Base-by-base conservation (phyloP, 2,329 filamentous ascomycete species). In the Westerdykella aurantiaca region DNA sequence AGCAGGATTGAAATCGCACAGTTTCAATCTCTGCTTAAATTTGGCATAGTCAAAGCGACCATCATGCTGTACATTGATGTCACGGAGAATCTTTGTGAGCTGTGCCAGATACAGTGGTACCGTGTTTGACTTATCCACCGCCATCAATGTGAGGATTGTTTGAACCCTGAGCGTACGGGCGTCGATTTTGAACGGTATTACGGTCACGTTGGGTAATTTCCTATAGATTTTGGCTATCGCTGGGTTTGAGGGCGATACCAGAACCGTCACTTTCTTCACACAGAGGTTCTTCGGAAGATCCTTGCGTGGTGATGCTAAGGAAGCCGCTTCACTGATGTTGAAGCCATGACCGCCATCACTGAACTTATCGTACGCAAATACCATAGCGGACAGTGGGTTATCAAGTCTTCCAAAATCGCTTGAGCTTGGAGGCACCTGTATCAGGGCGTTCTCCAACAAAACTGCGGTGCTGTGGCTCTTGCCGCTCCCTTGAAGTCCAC, bases 391-490 rank as follows among this genome's bases (percentile, higher is more conserved):
- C 0, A 85, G 64, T 0, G 80, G 80, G 0, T 66, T 66, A 0
- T 71, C 69, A 1, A 81, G 57, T 2, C 58, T 61, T 1, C 74
- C 75, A 1, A 74, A 56, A 2, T 60, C 52, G 3, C 9, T 9
- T 7, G 25, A 29, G 25, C 9, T 12, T 29, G 18, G 4, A 0
- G 69, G 41, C 5, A 57, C 75, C 0, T 60, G 52, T 1, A 80
- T 62, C 0, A 85, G 64, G 2, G 52, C 44, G 21, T 62, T 61
- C 38, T 61, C 58, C 7, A 83, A 66, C 38, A 84, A 66, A 51
- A 75, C 80, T 0, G 77, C 75, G 2, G 81, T 65, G 0, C 79
- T 82, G 45, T 83, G 77, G 16, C 74, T 78, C 53, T 83, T 83
- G 0, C 81, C 81, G 34, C 74, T 77, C 0, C 80, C 81, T 52